These are phyloP conservation scores for Talaromyces adpressus DNA, from an alignment of 495 filamentous ascomycete species.

Conservation along the genomic window DNA sequence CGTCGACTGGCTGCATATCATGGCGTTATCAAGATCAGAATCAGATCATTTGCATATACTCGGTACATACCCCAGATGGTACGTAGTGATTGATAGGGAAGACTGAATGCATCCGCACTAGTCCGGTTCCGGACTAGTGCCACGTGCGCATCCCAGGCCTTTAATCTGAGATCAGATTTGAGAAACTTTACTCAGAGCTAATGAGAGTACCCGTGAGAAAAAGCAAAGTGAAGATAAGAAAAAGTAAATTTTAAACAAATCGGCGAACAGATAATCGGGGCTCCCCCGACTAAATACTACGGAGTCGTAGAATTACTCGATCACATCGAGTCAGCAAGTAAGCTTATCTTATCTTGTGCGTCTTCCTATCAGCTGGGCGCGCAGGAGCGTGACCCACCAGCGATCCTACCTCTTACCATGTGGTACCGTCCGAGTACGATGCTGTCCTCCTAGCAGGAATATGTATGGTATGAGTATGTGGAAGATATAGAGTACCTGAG, in stretches of 20 bases:
- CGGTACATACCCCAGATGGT: not conserved
- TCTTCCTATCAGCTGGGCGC: not conserved
- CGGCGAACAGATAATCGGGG: no score
- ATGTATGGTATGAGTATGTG: no score
- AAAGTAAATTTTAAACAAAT: not conserved
- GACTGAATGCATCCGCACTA: not conserved
- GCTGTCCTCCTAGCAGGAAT: not conserved
- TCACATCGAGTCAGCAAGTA: constrained; percentile 12
- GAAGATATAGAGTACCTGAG: not conserved
- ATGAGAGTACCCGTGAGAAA: not conserved
- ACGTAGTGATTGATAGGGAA: not conserved
- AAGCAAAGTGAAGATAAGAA: not conserved
- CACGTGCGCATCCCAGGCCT: not conserved
- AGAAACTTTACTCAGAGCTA: not conserved
- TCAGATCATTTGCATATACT: not conserved
- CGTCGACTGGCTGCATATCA: constrained; percentile 9
- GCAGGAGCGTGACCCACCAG: not conserved
- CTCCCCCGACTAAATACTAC: not conserved
- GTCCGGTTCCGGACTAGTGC: not conserved
- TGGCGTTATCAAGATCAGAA: not conserved
- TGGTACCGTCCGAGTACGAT: not conserved
- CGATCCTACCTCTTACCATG: not conserved
- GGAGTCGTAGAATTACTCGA: constrained; percentile 14
- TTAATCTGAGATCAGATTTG: not conserved
- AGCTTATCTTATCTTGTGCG: constrained; percentile 5